A percentile compares a stretch with the other conserved stretches of the same genome.
Conservation (phyloP, 2,329 filamentous ascomycete genomes). For the Colletotrichum sp. region DNA sequence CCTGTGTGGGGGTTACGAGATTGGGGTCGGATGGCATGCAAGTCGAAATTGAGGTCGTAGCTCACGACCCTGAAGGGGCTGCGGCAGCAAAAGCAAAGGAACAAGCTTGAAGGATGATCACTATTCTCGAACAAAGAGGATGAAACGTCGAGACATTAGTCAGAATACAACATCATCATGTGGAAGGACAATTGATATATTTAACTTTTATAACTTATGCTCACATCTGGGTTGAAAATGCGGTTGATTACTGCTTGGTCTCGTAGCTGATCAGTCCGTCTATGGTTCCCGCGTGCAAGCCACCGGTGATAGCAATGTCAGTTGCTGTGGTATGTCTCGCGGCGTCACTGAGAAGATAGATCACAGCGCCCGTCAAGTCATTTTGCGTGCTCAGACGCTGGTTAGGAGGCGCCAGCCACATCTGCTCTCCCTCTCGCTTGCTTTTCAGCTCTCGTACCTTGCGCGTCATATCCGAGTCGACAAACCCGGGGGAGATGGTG, state of each 20-base stretch:
- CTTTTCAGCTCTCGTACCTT: conserved; percentile 34
- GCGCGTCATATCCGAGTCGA: conserved; percentile 40
- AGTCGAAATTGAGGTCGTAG: neutral
- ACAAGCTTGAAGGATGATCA: neutral
- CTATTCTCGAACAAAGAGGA: rapidly evolving
- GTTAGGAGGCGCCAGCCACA: conserved; percentile 42
- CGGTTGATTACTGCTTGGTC: neutral
- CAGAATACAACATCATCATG: neutral
- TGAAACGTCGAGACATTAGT: neutral
- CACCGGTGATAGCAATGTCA: conserved; percentile 50
- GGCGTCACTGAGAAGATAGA: conserved; percentile 50
- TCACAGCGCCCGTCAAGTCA: conserved; percentile 45
- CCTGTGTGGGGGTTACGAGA: neutral
- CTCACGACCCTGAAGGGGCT: neutral
- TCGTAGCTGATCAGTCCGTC: conserved; percentile 40
- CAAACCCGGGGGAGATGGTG: conserved; percentile 42
- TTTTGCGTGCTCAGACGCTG: conserved; percentile 43
- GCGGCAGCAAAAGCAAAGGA: neutral
- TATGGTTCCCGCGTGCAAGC: conserved; percentile 42
- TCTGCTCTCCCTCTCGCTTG: conserved; percentile 37
- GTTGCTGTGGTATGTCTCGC: conserved; percentile 45
- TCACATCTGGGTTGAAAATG: neutral
- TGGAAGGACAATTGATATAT: neutral
- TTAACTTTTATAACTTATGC: neutral
- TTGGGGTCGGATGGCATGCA: neutral